Evolutionary conservation across 768 basidiomycete genomes (phyloP).

Genomic region (Rickenella mellea): DNA sequence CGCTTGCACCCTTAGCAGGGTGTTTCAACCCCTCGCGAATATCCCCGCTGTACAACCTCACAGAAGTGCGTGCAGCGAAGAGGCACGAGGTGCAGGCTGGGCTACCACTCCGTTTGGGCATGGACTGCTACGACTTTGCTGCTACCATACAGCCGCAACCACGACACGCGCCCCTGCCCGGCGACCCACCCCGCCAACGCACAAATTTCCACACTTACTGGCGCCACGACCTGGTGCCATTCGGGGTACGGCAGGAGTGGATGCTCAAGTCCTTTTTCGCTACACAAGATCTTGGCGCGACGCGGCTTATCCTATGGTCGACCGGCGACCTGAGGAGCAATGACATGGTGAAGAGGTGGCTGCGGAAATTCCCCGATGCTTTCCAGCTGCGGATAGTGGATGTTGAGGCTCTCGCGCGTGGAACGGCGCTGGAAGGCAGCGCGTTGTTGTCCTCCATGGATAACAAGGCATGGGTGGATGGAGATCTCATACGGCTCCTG

Average conservation of each 20-base stretch:
- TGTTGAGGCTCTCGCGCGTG: constrained; percentile 53
- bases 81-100: constrained; percentile 72
- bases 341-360: constrained; percentile 49
- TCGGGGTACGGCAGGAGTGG: constrained; percentile 76
- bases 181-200: constrained; percentile 27
- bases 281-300: constrained; percentile 62
- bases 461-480: constrained; percentile 86
- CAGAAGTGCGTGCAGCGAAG: constrained; percentile 50
- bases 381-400: constrained; percentile 68
- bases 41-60: constrained; percentile 60
- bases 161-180: constrained; percentile 10
- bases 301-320: constrained; percentile 82
- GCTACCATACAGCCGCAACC: constrained; percentile 52
- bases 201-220: constrained; percentile 88
- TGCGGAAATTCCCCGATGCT: constrained; percentile 53
- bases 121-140: constrained; percentile 92
- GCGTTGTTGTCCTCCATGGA: constrained; percentile 53
- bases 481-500: constrained; percentile 82
- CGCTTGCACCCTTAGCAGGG: constrained; percentile 51
- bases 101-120: constrained; percentile 62
- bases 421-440: constrained; percentile 70
- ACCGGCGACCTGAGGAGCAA: constrained; percentile 64
- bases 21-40: constrained; percentile 63
- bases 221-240: constrained; percentile 79
- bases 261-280: constrained; percentile 93